Evolutionary conservation across 768 basidiomycete species (phyloP).

Genomic region (Lentinula sp.): DNA sequence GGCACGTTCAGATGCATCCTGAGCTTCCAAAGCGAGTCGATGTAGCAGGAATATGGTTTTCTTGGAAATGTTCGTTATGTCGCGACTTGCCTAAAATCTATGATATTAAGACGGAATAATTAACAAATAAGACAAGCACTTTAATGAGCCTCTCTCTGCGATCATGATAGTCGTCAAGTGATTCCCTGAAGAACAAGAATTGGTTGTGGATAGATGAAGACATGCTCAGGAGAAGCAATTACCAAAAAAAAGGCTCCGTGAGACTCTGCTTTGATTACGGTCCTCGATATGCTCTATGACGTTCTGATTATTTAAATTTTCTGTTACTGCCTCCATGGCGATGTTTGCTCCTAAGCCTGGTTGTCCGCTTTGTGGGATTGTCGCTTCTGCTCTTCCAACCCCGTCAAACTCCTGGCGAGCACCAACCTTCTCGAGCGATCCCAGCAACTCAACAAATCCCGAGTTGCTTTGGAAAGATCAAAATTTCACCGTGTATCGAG

Average conservation of each 20-base stretch:
- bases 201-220: constrained; percentile 16
- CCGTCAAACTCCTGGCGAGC: constrained; percentile 38
- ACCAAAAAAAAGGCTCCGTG: constrained; percentile 10
- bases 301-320: neutral
- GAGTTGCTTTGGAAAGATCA: constrained; percentile 73
- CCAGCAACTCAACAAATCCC: constrained; percentile 33
- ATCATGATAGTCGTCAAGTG: constrained; percentile 83
- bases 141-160: constrained; percentile 89
- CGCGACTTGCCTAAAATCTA: constrained; percentile 60
- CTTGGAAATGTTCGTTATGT: constrained; percentile 88
- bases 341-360: constrained; percentile 56
- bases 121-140: constrained; percentile 29
- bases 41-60: constrained; percentile 92
- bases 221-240: constrained; percentile 5
- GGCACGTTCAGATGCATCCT: constrained; percentile 19
- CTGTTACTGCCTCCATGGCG: constrained; percentile 29
- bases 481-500: constrained; percentile 71
- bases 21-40: constrained; percentile 41
- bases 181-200: constrained; percentile 61
- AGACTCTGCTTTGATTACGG: neutral
- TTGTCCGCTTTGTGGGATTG: constrained; percentile 75
- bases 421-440: constrained; percentile 34
- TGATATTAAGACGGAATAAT: neutral
- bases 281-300: neutral
- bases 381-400: constrained; percentile 44